phyloP scores from a whole-genome alignment of 306 rosid genomes.

The Vicia faba region DNA sequence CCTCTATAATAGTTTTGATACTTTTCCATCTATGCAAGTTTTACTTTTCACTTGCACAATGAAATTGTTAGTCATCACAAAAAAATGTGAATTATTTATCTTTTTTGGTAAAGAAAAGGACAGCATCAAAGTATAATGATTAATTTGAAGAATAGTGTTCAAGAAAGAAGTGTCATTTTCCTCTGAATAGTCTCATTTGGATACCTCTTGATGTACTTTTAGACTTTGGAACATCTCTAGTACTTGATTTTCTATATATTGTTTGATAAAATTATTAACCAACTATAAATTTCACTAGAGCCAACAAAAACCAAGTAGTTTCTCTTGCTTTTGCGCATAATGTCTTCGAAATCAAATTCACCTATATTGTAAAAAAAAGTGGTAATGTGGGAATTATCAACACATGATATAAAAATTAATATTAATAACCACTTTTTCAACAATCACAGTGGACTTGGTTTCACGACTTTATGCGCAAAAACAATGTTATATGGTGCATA shows the following conservation, averaged over 20 bases:
- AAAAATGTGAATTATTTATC: constrained; percentile 12
- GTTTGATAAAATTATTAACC: background rate
- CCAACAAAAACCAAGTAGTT: no score
- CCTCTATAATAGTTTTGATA: constrained; percentile 28
- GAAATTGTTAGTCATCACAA: constrained; percentile 20
- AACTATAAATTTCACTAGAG: no score
- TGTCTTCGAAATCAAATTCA: no score
- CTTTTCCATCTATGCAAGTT: constrained; percentile 24
- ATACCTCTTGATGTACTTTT: constrained; percentile 29
- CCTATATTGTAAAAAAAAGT: no score
- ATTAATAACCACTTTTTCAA: no score
- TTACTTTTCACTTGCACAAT: constrained; percentile 29
- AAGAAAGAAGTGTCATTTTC: constrained; percentile 3
- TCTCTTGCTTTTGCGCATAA: no score
- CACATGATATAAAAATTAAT: no score
- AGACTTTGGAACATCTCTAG: constrained; percentile 29
- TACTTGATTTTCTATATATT: constrained; percentile 30
- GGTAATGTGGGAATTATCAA: no score
- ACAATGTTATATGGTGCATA: no score
- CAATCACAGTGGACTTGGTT: no score
- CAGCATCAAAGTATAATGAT: constrained; percentile 20
- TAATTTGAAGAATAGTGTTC: constrained; percentile 9
- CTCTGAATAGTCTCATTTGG: constrained; percentile 31
- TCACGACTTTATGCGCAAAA: no score
- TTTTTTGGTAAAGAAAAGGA: constrained; percentile 18